These are phyloP conservation scores for Apiospora phragmitis DNA, from an alignment of 2,329 filamentous ascomycete genomes.

Conservation along the genomic window DNA sequence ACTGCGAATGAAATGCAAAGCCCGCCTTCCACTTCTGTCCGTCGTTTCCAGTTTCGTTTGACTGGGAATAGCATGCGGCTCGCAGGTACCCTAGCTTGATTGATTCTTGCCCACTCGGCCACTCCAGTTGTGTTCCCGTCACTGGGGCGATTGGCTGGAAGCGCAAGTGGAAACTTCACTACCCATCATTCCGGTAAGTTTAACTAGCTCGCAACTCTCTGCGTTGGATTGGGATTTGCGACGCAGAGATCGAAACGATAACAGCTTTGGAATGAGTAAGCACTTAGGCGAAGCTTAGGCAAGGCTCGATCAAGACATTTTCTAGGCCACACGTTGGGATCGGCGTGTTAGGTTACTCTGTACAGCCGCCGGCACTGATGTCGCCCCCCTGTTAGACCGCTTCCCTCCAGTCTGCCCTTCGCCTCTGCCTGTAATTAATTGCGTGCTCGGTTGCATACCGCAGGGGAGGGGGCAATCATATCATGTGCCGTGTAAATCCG, in stretches of 20 bases:
- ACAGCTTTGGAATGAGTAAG: neutral
- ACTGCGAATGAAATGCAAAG: neutral
- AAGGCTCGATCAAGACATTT: neutral
- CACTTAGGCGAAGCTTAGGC: neutral
- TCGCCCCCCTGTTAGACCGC: too few species aligned
- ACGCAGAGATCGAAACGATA: neutral
- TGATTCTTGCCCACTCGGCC: neutral
- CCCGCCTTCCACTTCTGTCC: neutral
- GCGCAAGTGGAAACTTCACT: neutral
- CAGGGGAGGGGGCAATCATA: too few species aligned
- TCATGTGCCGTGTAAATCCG: too few species aligned
- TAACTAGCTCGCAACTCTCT: neutral
- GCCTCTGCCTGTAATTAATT: neutral
- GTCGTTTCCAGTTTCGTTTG: too few species aligned
- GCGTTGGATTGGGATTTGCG: neutral
- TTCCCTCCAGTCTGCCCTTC: too few species aligned
- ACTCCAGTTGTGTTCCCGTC: too few species aligned
- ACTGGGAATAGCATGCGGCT: too few species aligned
- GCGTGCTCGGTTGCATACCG: neutral
- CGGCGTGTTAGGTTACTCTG: neutral
- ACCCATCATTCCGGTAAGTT: neutral
- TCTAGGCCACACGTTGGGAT: neutral
- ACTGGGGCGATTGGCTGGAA: neutral
- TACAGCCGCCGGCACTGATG: too few species aligned
- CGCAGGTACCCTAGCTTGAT: neutral